A percentile compares a stretch with the other conserved stretches of the same genome.
Evolutionary conservation across 2,329 filamentous ascomycete genomes (phyloP).

Genomic region (Penicillium sp.): DNA sequence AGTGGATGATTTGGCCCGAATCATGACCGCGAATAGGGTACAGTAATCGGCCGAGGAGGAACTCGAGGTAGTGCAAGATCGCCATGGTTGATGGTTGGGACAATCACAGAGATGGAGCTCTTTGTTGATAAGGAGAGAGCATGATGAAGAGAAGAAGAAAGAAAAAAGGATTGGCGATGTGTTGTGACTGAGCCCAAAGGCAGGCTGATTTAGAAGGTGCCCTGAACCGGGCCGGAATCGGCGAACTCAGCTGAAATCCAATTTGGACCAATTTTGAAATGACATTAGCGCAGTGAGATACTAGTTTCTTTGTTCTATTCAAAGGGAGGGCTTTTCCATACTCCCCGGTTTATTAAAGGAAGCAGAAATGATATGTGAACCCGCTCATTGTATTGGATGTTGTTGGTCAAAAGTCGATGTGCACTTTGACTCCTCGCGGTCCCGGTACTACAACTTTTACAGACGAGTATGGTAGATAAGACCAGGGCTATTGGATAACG

Average conservation of each 20-base stretch:
- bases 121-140: neutral
- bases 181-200: neutral
- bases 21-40: conserved; percentile 31
- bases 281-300: neutral
- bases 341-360: neutral
- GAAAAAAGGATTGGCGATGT: neutral
- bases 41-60: conserved; percentile 20
- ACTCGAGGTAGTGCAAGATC: conserved; percentile 20
- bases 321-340: neutral
- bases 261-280: neutral
- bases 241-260: conserved; percentile 2
- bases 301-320: neutral
- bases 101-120: too few species aligned
- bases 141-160: neutral
- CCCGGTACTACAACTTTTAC: neutral
- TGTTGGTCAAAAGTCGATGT: neutral
- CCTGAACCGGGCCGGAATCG: conserved; percentile 26
- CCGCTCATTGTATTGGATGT: neutral
- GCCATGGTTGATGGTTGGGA: neutral
- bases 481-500: neutral
- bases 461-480: neutral
- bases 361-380: neutral
- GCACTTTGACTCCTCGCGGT: neutral
- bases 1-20: conserved; percentile 22
- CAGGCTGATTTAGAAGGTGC: conserved; percentile 4